Conservation (phyloP, 2,329 filamentous ascomycete genomes). For the Neobulgaria alba region DNA sequence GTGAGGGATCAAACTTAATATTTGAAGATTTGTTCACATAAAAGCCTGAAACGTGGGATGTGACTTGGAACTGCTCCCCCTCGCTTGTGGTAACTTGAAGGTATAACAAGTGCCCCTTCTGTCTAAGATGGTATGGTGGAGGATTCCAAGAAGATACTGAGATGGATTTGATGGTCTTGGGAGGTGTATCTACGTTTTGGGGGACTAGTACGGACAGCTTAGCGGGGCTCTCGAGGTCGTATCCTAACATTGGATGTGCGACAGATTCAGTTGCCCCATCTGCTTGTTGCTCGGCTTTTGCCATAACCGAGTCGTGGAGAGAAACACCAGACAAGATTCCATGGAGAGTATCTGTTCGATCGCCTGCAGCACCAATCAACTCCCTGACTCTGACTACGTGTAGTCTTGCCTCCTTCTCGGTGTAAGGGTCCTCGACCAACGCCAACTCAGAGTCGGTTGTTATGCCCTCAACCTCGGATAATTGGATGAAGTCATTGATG, state of each 20-base stretch:
- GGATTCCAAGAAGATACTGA: slow-evolving; percentile 94
- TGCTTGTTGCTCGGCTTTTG: slow-evolving; percentile 17
- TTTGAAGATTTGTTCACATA: slow-evolving; percentile 96
- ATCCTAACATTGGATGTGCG: slow-evolving; percentile 55
- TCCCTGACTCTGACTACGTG: slow-evolving; percentile 87
- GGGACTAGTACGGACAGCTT: slow-evolving; percentile 66
- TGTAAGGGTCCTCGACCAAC: slow-evolving; percentile 91
- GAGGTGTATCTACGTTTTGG: slow-evolving; percentile 54
- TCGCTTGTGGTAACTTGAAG: slow-evolving; percentile 84
- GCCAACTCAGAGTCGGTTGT: slow-evolving; percentile 68
- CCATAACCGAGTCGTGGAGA: slow-evolving; percentile 67
- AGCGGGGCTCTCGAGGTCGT: slow-evolving; percentile 65
- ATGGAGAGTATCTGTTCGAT: slow-evolving; percentile 79
- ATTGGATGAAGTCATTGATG: slow-evolving; percentile 90
- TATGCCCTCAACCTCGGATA: slow-evolving; percentile 80
- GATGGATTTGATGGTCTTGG: slow-evolving; percentile 86
- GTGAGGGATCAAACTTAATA: slow-evolving; percentile 86
- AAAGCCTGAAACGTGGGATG: slow-evolving; percentile 88
- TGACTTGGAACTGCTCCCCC: slow-evolving; percentile 90
- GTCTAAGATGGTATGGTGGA: slow-evolving; percentile 80
- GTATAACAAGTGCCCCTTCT: slow-evolving; percentile 89
- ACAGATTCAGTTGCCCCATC: slow-evolving; percentile 31
- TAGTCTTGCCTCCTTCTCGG: slow-evolving; percentile 94
- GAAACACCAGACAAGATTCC: slow-evolving; percentile 80
- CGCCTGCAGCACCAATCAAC: slow-evolving; percentile 82